Conservation (phyloP, 148 eudicot species). For the Vaccinium macrocarpon region DNA sequence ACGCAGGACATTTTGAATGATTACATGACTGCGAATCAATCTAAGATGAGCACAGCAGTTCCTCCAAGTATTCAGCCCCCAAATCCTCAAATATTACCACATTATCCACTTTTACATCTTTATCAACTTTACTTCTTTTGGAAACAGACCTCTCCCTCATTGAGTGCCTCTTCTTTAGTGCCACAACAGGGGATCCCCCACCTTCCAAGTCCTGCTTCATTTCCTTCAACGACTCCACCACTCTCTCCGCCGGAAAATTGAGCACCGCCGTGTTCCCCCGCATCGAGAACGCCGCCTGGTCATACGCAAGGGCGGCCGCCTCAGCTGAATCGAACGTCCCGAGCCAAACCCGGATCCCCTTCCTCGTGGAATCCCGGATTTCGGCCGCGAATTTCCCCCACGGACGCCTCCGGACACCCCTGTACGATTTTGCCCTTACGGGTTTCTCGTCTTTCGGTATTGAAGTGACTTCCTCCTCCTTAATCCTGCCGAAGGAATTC, state of each 20-base stretch:
- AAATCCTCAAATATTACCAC: conserved; percentile 59
- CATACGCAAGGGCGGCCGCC: conserved; percentile 28
- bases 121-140: not conserved
- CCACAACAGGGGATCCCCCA: conserved; percentile 46
- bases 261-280: conserved; percentile 23
- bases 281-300: conserved; percentile 25
- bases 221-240: conserved; percentile 17
- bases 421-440: conserved; percentile 10
- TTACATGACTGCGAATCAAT: not conserved
- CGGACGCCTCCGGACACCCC: conserved; percentile 20
- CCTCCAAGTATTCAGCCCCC: conserved; percentile 59
- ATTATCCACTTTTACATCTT: conserved; percentile 7
- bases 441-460: not conserved
- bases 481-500: not conserved
- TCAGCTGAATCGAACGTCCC: conserved; percentile 25
- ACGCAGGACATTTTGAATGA: too few species aligned
- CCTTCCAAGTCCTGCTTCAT: conserved; percentile 24
- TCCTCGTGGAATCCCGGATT: conserved; percentile 24
- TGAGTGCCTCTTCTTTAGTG: conserved; percentile 49
- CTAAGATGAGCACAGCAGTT: conserved; percentile 26
- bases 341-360: conserved; percentile 25
- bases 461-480: conserved; percentile 18
- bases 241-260: conserved; percentile 27
- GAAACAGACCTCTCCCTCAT: conserved; percentile 30
- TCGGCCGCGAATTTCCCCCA: conserved; percentile 30